These are phyloP conservation scores for Hirschioporus abietinus DNA, from an alignment of 768 basidiomycete genomes.

Conservation along the genomic window DNA sequence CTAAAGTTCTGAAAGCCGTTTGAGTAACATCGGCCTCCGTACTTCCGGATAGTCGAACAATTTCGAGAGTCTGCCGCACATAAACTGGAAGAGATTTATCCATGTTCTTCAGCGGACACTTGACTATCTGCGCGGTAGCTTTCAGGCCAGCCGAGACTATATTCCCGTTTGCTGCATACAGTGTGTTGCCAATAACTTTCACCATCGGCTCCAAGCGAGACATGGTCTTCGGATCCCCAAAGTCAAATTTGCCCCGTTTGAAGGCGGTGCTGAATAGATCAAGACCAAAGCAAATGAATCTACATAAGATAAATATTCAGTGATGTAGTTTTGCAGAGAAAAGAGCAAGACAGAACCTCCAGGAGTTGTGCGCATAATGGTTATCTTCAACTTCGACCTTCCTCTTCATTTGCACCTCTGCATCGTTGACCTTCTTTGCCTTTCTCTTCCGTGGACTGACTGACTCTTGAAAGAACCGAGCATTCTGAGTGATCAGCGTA, in stretches of 20 bases:
- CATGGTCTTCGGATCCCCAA: slow-evolving; percentile 66
- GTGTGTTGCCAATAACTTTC: slow-evolving; percentile 80
- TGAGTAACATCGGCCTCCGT: slow-evolving; percentile 91
- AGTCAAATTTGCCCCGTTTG: slow-evolving; percentile 81
- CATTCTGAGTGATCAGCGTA: slow-evolving; percentile 86
- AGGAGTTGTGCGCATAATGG: slow-evolving; percentile 83
- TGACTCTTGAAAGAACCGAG: slow-evolving; percentile 71
- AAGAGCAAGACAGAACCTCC: slow-evolving; percentile 51
- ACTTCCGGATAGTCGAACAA: slow-evolving; percentile 76
- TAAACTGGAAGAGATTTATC: slow-evolving; percentile 76
- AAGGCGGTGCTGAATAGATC: slow-evolving; percentile 88
- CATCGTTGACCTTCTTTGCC: slow-evolving; percentile 42
- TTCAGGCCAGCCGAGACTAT: slow-evolving; percentile 76
- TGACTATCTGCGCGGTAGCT: slow-evolving; percentile 72
- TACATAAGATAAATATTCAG: slow-evolving; percentile 24
- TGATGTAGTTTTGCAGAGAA: background rate
- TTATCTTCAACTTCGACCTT: slow-evolving; percentile 47
- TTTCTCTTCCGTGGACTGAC: slow-evolving; percentile 29
- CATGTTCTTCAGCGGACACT: slow-evolving; percentile 75
- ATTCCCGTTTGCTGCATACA: slow-evolving; percentile 76
- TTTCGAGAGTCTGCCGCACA: slow-evolving; percentile 75
- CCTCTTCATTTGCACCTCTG: slow-evolving; percentile 76
- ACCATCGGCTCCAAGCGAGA: slow-evolving; percentile 87
- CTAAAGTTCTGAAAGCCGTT: slow-evolving; percentile 80
- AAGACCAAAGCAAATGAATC: slow-evolving; percentile 87